A percentile compares a stretch with the other conserved stretches of the same genome.
Evolutionary conservation across 2,329 filamentous ascomycete genomes (phyloP).

Genomic region (Claviceps monticola): DNA sequence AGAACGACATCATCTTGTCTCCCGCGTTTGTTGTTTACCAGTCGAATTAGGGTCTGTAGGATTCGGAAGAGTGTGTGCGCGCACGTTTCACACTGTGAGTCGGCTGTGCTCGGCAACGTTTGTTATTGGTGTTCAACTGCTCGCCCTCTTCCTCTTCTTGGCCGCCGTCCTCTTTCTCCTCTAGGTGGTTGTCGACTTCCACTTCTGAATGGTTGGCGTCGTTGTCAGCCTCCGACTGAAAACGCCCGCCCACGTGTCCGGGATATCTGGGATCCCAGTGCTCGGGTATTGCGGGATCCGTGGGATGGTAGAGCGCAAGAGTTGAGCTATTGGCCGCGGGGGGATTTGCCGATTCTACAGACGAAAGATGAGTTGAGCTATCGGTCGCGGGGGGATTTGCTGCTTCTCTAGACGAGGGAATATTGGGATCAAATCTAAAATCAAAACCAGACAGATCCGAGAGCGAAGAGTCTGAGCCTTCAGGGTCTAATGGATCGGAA

Average conservation of each 20-base stretch:
- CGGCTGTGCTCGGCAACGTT: not conserved
- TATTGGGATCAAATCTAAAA: too few relatives aligned
- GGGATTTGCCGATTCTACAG: not conserved
- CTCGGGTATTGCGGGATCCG: not conserved
- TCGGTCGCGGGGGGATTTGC: not conserved
- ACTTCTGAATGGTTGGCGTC: not conserved
- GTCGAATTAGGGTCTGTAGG: not conserved
- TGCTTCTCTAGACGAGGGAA: not conserved
- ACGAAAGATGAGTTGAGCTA: not conserved
- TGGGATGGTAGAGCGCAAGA: not conserved
- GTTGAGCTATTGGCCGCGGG: not conserved
- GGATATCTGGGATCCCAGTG: not conserved
- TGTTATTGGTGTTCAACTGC: not conserved
- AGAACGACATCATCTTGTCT: constrained; percentile 14
- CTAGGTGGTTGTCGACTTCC: not conserved
- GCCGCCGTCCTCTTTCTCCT: not conserved
- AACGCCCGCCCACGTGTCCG: not conserved
- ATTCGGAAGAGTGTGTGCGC: not conserved
- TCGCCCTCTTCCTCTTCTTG: not conserved
- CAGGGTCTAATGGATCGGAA: not conserved
- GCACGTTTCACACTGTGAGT: not conserved
- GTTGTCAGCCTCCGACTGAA: not conserved
- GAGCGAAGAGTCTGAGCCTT: not conserved
- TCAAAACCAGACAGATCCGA: not conserved
- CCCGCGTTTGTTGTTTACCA: not conserved